Conservation (phyloP, 2,329 filamentous ascomycete species). For the Phyllosticta ampelicida region DNA sequence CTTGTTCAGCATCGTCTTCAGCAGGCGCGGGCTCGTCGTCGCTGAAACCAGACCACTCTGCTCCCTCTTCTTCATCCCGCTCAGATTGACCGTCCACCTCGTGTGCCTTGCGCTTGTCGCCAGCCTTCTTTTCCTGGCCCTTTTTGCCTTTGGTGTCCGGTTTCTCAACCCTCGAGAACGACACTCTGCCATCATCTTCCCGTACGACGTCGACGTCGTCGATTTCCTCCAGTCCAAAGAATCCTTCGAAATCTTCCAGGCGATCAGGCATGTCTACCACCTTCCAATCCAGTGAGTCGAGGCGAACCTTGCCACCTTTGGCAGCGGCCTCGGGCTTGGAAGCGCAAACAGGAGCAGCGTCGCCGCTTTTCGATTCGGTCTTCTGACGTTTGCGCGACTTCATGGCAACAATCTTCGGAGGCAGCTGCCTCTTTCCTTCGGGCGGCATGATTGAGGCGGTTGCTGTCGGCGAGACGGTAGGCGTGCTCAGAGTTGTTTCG, state of each 20-base stretch:
- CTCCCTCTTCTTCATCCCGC: conserved; percentile 17
- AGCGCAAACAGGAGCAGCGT: conserved; percentile 11
- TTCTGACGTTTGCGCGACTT: conserved; percentile 33
- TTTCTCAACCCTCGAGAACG: conserved; percentile 24
- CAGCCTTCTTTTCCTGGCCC: conserved; percentile 15
- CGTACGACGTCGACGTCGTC: conserved; percentile 80
- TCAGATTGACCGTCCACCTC: not conserved
- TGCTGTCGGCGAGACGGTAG: not conserved
- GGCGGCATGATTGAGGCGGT: conserved; percentile 15
- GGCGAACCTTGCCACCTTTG: conserved; percentile 22
- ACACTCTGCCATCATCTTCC: conserved; percentile 40
- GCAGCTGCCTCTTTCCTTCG: conserved; percentile 25
- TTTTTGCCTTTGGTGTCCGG: conserved; percentile 16
- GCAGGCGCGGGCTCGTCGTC: conserved; percentile 24
- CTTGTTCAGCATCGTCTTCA: conserved; percentile 23
- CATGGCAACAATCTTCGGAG: conserved; percentile 29
- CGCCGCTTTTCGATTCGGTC: conserved; percentile 5
- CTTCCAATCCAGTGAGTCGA: conserved; percentile 51
- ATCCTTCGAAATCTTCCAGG: conserved; percentile 82
- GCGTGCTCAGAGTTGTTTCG: not conserved
- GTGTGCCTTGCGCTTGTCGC: conserved; percentile 16
- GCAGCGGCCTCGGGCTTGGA: conserved; percentile 2
- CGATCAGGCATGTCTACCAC: conserved; percentile 60
- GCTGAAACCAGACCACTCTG: conserved; percentile 24
- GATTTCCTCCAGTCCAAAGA: conserved; percentile 84